A percentile compares a stretch with the other conserved stretches of the same genome.
These are phyloP conservation scores for Colletotrichum zoysiae DNA, from an alignment of 2,329 filamentous ascomycete genomes.

Conservation along the genomic window DNA sequence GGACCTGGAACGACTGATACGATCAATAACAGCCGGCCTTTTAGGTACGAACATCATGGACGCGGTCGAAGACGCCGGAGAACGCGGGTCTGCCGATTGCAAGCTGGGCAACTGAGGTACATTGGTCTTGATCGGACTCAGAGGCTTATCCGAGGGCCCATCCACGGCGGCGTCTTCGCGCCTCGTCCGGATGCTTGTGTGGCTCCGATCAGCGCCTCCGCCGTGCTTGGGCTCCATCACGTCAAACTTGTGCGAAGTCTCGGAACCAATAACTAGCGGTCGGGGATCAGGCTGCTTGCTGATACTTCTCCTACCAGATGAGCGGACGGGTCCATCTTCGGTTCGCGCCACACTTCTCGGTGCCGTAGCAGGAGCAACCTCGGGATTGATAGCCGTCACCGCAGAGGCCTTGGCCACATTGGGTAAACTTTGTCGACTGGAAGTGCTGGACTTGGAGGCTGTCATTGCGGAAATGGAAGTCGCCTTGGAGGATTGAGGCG, in stretches of 20 bases:
- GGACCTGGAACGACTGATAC: constrained; percentile 63
- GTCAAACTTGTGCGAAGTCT: constrained; percentile 57
- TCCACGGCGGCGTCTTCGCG: constrained; percentile 62
- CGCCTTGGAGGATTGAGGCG: constrained; percentile 59
- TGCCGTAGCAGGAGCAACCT: constrained; percentile 62
- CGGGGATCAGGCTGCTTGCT: constrained; percentile 57
- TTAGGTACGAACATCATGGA: constrained; percentile 56
- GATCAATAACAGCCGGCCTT: constrained; percentile 66
- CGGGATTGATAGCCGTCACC: constrained; percentile 58
- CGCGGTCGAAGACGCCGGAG: constrained; percentile 53
- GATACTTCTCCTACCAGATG: constrained; percentile 56
- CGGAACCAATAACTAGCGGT: constrained; percentile 51
- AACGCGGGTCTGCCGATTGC: constrained; percentile 50
- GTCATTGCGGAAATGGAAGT: constrained; percentile 62
- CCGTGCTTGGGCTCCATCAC: constrained; percentile 52
- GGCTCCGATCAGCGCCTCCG: constrained; percentile 46
- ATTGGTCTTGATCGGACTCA: constrained; percentile 57
- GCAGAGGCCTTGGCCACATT: constrained; percentile 59
- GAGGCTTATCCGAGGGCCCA: constrained; percentile 58
- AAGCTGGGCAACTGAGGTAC: constrained; percentile 50
- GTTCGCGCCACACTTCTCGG: constrained; percentile 56
- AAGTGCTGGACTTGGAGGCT: constrained; percentile 57
- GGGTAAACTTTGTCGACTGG: constrained; percentile 56
- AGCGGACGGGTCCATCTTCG: constrained; percentile 59
- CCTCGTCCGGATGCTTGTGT: constrained; percentile 47